Evolutionary conservation across 768 basidiomycete genomes (phyloP).

Genomic region (Mycena albidolilacea): DNA sequence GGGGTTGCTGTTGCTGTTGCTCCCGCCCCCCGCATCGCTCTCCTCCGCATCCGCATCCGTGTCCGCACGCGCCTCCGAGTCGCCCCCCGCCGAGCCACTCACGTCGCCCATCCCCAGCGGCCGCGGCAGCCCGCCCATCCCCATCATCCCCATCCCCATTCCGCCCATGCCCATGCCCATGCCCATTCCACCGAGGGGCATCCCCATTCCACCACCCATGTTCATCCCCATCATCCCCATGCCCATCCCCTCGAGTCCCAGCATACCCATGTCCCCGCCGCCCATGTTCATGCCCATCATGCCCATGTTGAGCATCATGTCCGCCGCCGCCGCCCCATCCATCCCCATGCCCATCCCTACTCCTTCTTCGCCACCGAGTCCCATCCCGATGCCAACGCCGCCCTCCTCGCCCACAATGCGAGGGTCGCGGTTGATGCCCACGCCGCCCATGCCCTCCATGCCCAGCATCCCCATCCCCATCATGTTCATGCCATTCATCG

Average conservation of each 20-base stretch:
- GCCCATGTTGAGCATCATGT: constrained; percentile 41
- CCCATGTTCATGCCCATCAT: constrained; percentile 36
- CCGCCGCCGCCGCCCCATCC: constrained; percentile 26
- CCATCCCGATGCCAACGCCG: constrained; percentile 36
- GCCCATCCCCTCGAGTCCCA: constrained; percentile 6
- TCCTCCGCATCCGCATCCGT: constrained; percentile 41
- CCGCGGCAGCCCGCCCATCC: constrained; percentile 33
- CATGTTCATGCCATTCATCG: constrained; percentile 17
- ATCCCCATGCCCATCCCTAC: constrained; percentile 34
- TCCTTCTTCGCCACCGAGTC: constrained; percentile 30
- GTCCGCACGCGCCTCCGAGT: constrained; percentile 36
- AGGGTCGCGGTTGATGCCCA: constrained; percentile 17
- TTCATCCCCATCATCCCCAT: constrained; percentile 33
- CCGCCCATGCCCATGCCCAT: constrained; percentile 29
- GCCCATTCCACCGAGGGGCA: constrained; percentile 17
- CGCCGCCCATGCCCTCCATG: constrained; percentile 24
- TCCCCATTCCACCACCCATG: constrained; percentile 31
- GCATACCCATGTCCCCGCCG: constrained; percentile 19
- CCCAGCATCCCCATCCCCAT: constrained; percentile 34
- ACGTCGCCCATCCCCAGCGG: constrained; percentile 32
- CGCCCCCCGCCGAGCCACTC: constrained; percentile 34
- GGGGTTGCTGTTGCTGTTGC: neutral
- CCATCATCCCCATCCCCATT: constrained; percentile 35
- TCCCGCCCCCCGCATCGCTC: constrained; percentile 27
- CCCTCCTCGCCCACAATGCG: constrained; percentile 20